Base-by-base conservation (phyloP, 2,329 filamentous ascomycete genomes). In the Apiospora phragmitis region DNA sequence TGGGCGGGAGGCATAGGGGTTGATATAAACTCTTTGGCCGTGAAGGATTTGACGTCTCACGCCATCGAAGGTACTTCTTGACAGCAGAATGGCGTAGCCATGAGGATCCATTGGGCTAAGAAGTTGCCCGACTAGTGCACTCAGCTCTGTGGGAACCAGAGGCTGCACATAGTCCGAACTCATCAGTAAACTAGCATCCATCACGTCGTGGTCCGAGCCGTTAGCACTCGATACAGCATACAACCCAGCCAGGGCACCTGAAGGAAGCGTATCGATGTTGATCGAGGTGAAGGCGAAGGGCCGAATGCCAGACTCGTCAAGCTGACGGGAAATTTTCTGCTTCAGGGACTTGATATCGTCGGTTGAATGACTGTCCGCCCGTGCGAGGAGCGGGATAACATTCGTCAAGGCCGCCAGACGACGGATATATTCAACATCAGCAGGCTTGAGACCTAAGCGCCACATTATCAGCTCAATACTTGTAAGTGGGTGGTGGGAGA, bases 171-270 rank as follows among this genome's bases (percentile, higher is more conserved):
- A 98, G 76, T 96, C 93, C 0, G 95, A 92, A 70, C 91, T 94
- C 95, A 98, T 98, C 24, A 98, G 87, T 0, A 97, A 85, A 76
- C 94, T 97, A 24, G 95, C 95, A 79, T 98, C 95, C 91, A 98
- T 97, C 59, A 88, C 90, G 49, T 97, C 94, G 72, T 90, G 84
- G 76, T 98, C 94, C 29, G 89, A 88, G 1, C 88, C 89, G 32
- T 89, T 85, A 16, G 89, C 88, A 26, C 93, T 96, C 1, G 95
- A 98, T 26, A 97, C 87, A 0, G 93, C 90, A 77, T 93, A 97
- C 3, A 91, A 29, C 55, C 32, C 89, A 71, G 83, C 83, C 16
- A 80, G 79, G 1, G 80, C 76, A n/a, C 72, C 59, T 14, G 70
- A 59, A 73, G 55, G 71, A 73, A 69, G 62, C 67, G 79, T 24